Evolutionary conservation across 495 filamentous ascomycete species (phyloP).

Genomic region (Neurospora sp.): DNA sequence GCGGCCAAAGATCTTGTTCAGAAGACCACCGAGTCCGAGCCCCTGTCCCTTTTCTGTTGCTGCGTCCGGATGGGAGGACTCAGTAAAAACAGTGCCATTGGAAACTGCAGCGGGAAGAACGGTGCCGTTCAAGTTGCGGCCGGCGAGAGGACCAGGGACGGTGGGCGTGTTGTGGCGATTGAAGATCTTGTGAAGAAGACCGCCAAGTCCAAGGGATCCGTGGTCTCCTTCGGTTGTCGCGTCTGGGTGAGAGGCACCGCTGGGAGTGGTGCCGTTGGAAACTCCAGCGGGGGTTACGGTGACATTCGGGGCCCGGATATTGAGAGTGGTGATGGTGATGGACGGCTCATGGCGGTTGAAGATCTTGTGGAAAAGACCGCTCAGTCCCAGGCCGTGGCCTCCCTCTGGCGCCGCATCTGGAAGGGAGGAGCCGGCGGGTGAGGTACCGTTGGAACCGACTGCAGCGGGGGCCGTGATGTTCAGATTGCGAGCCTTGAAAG

Average conservation of each 20-base stretch:
- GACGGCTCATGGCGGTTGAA: too few species aligned
- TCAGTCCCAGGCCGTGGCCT: too few species aligned
- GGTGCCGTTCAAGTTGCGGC: not conserved
- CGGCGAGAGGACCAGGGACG: too few species aligned
- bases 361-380: too few species aligned
- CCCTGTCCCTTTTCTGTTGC: not conserved
- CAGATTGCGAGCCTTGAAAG: not conserved
- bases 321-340: not conserved
- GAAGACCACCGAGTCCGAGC: not conserved
- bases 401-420: too few species aligned
- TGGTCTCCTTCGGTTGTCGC: not conserved
- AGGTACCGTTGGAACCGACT: too few species aligned
- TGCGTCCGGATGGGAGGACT: not conserved
- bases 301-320: not conserved
- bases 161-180: too few species aligned
- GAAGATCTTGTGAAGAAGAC: not conserved
- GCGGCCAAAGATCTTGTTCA: not conserved
- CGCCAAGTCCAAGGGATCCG: not conserved
- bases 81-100: not conserved
- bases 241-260: not conserved
- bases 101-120: not conserved
- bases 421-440: too few species aligned
- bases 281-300: not conserved
- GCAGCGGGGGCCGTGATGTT: too few species aligned
- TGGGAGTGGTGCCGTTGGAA: not conserved